Percentiles rank a stretch among this genome's conserved stretches.
Evolutionary conservation across 345 rosid genomes (phyloP).

Genomic region (Citrus reticulata): DNA sequence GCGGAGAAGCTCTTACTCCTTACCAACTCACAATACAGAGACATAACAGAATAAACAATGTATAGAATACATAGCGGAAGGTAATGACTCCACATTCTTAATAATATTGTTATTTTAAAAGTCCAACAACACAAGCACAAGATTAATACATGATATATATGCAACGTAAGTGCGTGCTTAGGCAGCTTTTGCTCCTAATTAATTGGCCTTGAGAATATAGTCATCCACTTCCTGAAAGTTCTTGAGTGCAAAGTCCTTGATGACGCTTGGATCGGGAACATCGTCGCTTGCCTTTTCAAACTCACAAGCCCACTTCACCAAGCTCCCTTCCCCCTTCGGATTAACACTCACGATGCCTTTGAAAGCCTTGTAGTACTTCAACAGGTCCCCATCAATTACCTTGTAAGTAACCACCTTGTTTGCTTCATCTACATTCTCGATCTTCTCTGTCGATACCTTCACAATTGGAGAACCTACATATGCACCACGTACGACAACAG

Average conservation of each 20-base stretch:
- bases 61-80: too few species aligned
- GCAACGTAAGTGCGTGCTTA: too few species aligned
- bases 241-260: slow-evolving; percentile 72
- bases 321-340: slow-evolving; percentile 67
- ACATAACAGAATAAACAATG: background rate
- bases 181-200: too few species aligned
- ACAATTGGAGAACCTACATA: slow-evolving; percentile 62
- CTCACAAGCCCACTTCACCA: slow-evolving; percentile 72
- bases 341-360: slow-evolving; percentile 41
- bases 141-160: too few species aligned
- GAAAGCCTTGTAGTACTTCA: slow-evolving; percentile 75
- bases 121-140: too few species aligned
- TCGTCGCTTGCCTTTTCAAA: slow-evolving; percentile 73
- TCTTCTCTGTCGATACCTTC: slow-evolving; percentile 67
- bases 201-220: slow-evolving; percentile 29
- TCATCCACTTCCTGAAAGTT: slow-evolving; percentile 81
- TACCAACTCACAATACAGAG: background rate
- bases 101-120: too few species aligned
- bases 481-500: too few species aligned
- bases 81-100: slow-evolving; percentile 12
- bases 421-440: slow-evolving; percentile 61
- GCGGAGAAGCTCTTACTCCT: too few species aligned
- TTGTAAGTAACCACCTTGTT: slow-evolving; percentile 49
- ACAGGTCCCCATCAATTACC: slow-evolving; percentile 71
- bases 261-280: slow-evolving; percentile 57